Evolutionary conservation across 2,329 filamentous ascomycete genomes (phyloP).

Genomic region (Onygena corvina): DNA sequence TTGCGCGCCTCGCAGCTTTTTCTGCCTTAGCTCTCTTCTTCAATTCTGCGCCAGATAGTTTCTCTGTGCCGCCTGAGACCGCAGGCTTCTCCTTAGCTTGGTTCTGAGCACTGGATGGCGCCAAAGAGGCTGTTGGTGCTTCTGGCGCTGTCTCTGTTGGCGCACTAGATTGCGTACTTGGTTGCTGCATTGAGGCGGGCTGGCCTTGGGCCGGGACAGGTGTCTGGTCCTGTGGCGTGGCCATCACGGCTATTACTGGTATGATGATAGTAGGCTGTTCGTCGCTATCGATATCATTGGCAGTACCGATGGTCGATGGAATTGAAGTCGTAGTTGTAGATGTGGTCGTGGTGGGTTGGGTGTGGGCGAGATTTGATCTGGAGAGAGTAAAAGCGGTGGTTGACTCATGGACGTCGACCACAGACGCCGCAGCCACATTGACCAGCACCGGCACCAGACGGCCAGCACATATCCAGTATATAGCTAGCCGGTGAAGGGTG

Average conservation of each 20-base stretch:
- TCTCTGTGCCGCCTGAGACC: constrained; percentile 20
- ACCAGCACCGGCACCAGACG: too few species aligned
- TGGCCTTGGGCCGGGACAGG: background rate
- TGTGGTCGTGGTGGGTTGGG: constrained; percentile 2
- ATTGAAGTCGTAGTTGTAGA: background rate
- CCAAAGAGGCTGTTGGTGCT: background rate
- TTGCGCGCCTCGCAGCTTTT: constrained; percentile 73
- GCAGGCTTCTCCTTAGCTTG: constrained; percentile 7
- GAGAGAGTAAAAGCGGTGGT: background rate
- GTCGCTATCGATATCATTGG: background rate
- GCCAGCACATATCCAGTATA: too few species aligned
- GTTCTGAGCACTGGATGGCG: background rate
- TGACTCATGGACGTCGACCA: background rate
- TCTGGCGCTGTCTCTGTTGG: background rate
- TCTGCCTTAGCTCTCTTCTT: constrained; percentile 87
- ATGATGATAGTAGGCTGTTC: background rate
- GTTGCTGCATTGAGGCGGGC: background rate
- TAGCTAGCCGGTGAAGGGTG: too few species aligned
- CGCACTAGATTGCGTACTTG: background rate
- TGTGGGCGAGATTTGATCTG: background rate
- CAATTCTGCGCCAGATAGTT: constrained; percentile 51
- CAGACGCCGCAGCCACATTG: background rate
- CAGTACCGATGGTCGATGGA: too few species aligned
- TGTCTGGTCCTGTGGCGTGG: background rate
- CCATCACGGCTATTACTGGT: background rate